These are phyloP conservation scores for Capniomyces stellatus DNA, from an alignment of 371 early-diverging fungal species.

Conservation along the genomic window DNA sequence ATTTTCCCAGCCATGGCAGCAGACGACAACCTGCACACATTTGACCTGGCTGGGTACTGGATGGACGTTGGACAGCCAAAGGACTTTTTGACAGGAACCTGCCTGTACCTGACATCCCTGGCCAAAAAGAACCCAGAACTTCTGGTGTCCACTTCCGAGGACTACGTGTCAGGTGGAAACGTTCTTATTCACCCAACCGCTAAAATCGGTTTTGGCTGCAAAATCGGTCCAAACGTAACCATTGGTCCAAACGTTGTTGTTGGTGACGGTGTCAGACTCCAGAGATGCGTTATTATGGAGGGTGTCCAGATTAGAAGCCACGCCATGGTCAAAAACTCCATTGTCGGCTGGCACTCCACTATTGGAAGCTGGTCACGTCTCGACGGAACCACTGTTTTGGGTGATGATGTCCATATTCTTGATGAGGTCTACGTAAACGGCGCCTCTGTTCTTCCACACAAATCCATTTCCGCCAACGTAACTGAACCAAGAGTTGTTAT, in stretches of 20 bases:
- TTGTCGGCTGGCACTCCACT: slow-evolving; percentile 94
- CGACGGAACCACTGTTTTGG: slow-evolving; percentile 82
- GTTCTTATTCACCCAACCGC: slow-evolving; percentile 82
- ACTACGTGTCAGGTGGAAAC: slow-evolving; percentile 56
- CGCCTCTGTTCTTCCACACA: slow-evolving; percentile 85
- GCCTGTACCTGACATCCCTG: slow-evolving; percentile 73
- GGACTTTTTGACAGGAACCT: slow-evolving; percentile 93
- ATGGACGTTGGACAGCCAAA: slow-evolving; percentile 99
- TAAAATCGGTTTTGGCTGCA: slow-evolving; percentile 80
- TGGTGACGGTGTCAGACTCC: slow-evolving; percentile 88
- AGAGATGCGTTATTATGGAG: slow-evolving; percentile 80
- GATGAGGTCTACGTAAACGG: slow-evolving; percentile 92
- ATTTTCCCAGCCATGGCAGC: slow-evolving; percentile 89
- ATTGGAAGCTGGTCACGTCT: slow-evolving; percentile 85
- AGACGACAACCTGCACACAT: slow-evolving; percentile 67
- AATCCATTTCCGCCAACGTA: slow-evolving; percentile 63
- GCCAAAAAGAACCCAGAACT: slow-evolving; percentile 47
- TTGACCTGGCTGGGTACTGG: slow-evolving; percentile 96
- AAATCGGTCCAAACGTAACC: slow-evolving; percentile 88
- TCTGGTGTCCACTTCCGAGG: slow-evolving; percentile 35
- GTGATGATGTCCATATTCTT: slow-evolving; percentile 81
- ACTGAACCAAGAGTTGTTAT: slow-evolving; percentile 88
- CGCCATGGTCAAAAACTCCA: slow-evolving; percentile 76
- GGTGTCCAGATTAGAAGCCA: slow-evolving; percentile 69
- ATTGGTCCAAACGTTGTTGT: slow-evolving; percentile 84